Base-by-base conservation (phyloP, 305 asterid species). In the Fraxinus floribunda region DNA sequence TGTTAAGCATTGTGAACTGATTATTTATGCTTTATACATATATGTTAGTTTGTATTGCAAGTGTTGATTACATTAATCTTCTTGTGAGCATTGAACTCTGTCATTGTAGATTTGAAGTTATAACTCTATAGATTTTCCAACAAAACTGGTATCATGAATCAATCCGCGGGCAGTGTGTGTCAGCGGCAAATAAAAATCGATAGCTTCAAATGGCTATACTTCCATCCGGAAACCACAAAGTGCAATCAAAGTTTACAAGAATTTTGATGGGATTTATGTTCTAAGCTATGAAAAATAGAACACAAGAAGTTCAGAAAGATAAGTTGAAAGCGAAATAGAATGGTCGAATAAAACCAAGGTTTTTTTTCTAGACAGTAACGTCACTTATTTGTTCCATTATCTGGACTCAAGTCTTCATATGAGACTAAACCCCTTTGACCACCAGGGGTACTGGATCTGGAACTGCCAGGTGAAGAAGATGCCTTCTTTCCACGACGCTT, bases 361-460 rank as follows among this genome's bases (percentile, higher is more conserved):
- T 4, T 70, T 70, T 70, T 49, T 49, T 32, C 22, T 11, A 71
- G 76, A 29, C 75, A 68, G 15, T 13, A 68, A 11, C 38, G 5
- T 52, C 55, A 80, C 86, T 89, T 92, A 78, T 84, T 87, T 71
- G 84, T 32, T 73, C 89, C 93, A 57, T 87, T 89, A 29, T 79
- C 86, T 9, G 97, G 94, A 83, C 97, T 93, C 81, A 93, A 35
- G 81, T 95, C 99, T 8, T 86, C 97, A 34, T 94, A 94, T 0
- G 98, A 94, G 75, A 94, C 99, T 79, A 95, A 86, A 49, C 96
- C 97, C 57, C 96, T 89, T 77, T 75, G 91, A 79, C 77, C 86
- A 0, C 87, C 73, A 18, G 95, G 88, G 76, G 93, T 92, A 91
- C 92, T 91, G 82, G 97, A 89, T 18, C 85, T 83, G 64, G 97